Base-by-base conservation (phyloP, 805 yeast species). In the Diddensiella santjacobensis region DNA sequence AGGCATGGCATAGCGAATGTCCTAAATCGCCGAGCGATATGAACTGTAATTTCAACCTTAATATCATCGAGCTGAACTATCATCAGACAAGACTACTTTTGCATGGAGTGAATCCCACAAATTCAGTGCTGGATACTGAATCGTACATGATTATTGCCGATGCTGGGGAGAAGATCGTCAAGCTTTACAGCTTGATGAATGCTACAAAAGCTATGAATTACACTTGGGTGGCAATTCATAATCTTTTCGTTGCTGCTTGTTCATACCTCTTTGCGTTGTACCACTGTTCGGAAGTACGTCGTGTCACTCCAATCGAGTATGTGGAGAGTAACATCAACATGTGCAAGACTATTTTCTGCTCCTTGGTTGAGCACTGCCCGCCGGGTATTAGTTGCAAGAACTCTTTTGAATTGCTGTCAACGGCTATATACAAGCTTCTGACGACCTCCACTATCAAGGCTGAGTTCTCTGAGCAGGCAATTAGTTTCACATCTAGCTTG, bases 181-280 rank as follows among this genome's bases (percentile, higher is more conserved):
- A 71, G 29, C 75, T 81, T 24, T 89, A 86, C 62, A 69, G 75
- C 43, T 77, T 75, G 44, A 67, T 89, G 33, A 77, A 75, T 55
- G 64, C 70, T n/a, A 72, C 72, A 23, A 77, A 77, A 57, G 71
- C 78, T 41, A 74, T 88, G 51, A 87, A 87, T 64, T 89, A 86
- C 65, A 87, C 96, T 0, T 89, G 96, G 96, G 90, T 89, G 1
- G 93, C 95, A 0, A 90, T 87, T 2, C 95, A 88, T 63, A 88
- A 87, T 61, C 70, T 87, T 46, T 87, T 87, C 62, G 83, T 86
- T 84, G 90, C 96, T 0, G 95, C 95, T 0, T 84, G 91, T 22
- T 84, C 96, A 1, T 88, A 80, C 57, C 69, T 89, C 39, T 88
- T 85, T 61, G 77, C 89, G 0, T 72, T 87, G 11, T 88, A 85